phyloP scores from a whole-genome alignment of 257 asterid species.

The Solanum verrucosum region DNA sequence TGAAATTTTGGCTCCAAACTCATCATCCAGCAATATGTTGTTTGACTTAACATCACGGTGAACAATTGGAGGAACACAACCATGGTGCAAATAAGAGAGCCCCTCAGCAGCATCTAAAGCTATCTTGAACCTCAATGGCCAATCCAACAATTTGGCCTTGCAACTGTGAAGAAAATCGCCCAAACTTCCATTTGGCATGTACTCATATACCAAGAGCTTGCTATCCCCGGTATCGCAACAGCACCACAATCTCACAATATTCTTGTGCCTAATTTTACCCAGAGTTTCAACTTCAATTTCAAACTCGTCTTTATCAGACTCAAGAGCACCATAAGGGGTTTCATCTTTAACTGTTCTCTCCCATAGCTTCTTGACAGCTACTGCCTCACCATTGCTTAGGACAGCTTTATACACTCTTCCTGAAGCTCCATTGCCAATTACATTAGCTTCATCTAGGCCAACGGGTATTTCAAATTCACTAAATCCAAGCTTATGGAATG shows the following conservation, averaged over 20 bases:
- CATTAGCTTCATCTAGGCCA: constrained; percentile 52
- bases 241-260: constrained; percentile 69
- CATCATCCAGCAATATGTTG: constrained; percentile 53
- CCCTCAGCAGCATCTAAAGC: constrained; percentile 84
- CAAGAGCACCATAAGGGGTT: not conserved
- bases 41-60: constrained; percentile 83
- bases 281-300: constrained; percentile 66
- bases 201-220: constrained; percentile 75
- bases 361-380: constrained; percentile 68
- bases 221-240: constrained; percentile 43
- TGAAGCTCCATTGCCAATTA: constrained; percentile 67
- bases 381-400: constrained; percentile 56
- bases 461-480: constrained; percentile 43
- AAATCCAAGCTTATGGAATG: constrained; percentile 68
- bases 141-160: constrained; percentile 35
- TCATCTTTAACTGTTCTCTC: constrained; percentile 21
- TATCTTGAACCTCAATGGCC: constrained; percentile 59
- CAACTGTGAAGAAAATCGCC: constrained; percentile 60
- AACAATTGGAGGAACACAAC: constrained; percentile 74
- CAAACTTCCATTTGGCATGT: constrained; percentile 79
- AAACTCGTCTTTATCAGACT: constrained; percentile 32
- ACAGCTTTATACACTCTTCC: constrained; percentile 67
- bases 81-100: constrained; percentile 78
- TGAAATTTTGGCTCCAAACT: constrained; percentile 60
- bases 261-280: constrained; percentile 80